phyloP scores from a whole-genome alignment of 202 grass and related monocot genomes.

The Carex sylvatica region DNA sequence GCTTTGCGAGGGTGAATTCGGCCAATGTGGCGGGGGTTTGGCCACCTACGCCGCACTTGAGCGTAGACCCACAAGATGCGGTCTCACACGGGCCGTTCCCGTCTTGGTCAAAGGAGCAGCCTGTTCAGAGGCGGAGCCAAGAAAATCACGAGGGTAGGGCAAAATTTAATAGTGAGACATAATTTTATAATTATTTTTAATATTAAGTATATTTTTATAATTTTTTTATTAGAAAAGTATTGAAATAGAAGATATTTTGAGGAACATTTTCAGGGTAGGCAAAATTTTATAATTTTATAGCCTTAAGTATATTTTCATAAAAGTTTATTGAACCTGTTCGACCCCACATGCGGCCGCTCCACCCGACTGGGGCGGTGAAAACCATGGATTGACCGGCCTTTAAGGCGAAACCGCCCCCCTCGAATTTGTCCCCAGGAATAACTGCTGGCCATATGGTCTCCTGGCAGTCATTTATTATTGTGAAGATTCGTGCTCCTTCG shows the following conservation, averaged over 20 bases:
- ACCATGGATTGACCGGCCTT: slow-evolving; percentile 55
- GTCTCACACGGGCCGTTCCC: slow-evolving; percentile 74
- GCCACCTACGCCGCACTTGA: slow-evolving; percentile 50
- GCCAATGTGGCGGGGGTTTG: slow-evolving; percentile 56
- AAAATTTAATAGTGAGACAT: no score
- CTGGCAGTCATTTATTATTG: slow-evolving; percentile 81
- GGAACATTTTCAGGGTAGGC: no score
- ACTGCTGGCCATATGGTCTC: slow-evolving; percentile 70
- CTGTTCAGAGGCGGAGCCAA: slow-evolving; percentile 6
- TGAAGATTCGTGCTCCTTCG: slow-evolving; percentile 54
- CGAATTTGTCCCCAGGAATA: slow-evolving; percentile 60
- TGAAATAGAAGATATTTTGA: no score
- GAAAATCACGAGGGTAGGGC: no score
- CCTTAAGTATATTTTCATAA: no score
- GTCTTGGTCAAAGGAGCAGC: slow-evolving; percentile 50
- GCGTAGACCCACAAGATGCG: slow-evolving; percentile 43
- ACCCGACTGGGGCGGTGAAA: slow-evolving; percentile 64
- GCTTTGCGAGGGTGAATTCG: slow-evolving; percentile 63
- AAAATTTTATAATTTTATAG: no score
- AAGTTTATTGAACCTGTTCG: slow-evolving; percentile 19
- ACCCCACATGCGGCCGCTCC: slow-evolving; percentile 76
- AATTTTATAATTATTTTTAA: no score
- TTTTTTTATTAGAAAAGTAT: no score
- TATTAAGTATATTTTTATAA: no score
- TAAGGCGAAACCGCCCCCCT: slow-evolving; percentile 66